Conservation (phyloP, 2,329 filamentous ascomycete genomes). For the Ilyonectria destructans region DNA sequence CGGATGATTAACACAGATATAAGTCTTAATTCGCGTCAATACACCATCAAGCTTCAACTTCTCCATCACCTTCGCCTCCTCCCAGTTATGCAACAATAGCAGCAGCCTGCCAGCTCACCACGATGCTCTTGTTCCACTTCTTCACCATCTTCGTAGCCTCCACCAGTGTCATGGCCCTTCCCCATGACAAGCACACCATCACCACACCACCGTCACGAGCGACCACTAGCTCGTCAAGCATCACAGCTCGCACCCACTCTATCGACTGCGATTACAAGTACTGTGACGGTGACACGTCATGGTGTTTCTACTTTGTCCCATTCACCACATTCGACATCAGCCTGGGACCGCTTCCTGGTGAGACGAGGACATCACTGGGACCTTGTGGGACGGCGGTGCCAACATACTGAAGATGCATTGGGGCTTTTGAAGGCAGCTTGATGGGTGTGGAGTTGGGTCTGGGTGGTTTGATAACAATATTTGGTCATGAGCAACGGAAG, state of each 20-base stretch:
- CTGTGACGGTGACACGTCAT: slow-evolving; percentile 56
- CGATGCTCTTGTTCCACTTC: slow-evolving; percentile 5
- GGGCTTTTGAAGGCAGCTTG: not conserved
- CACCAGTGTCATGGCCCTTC: slow-evolving; percentile 23
- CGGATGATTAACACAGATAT: not conserved
- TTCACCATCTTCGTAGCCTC: slow-evolving; percentile 30
- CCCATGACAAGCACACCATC: slow-evolving; percentile 16
- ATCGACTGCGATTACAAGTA: slow-evolving; percentile 55
- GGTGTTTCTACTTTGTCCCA: slow-evolving; percentile 60
- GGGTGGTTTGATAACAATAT: not conserved
- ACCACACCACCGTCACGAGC: not conserved
- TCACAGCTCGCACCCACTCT: slow-evolving; percentile 32
- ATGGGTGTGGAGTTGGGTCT: not conserved
- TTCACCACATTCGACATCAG: slow-evolving; percentile 55
- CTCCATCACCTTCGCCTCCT: not conserved
- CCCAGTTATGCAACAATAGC: not conserved
- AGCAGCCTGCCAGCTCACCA: not conserved
- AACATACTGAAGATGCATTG: not conserved
- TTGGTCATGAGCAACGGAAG: not conserved
- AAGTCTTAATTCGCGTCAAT: not conserved
- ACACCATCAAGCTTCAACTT: not conserved
- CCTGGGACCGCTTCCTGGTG: slow-evolving; percentile 56
- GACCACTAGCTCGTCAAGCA: slow-evolving; percentile 21
- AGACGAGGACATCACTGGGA: slow-evolving; percentile 54
- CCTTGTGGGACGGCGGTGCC: slow-evolving; percentile 42